Percentiles rank a stretch among this genome's conserved stretches.
phyloP scores from a whole-genome alignment of 2,329 filamentous ascomycete species.

The Colletotrichum viniferum region DNA sequence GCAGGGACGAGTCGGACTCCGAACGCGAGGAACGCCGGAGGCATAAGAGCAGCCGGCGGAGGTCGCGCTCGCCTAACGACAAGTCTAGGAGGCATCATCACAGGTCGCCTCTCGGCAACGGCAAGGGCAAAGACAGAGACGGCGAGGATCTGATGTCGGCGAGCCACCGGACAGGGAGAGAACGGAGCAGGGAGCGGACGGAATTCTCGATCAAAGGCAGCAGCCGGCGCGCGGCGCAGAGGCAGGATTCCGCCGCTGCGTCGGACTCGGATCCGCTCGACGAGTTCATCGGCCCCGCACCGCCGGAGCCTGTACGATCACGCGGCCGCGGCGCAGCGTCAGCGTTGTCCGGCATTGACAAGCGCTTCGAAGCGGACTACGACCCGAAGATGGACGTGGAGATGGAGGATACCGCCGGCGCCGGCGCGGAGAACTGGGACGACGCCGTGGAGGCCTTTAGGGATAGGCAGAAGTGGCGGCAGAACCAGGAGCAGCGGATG shows the following conservation, averaged over 20 bases:
- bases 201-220: not conserved
- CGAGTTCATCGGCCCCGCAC: slow-evolving; percentile 77
- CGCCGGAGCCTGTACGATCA: slow-evolving; percentile 54
- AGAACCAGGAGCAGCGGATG: slow-evolving; percentile 76
- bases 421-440: slow-evolving; percentile 71
- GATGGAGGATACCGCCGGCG: slow-evolving; percentile 49
- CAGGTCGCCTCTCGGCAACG: slow-evolving; percentile 25
- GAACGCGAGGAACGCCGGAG: slow-evolving; percentile 17
- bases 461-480: slow-evolving; percentile 79
- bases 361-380: slow-evolving; percentile 74
- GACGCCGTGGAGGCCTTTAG: slow-evolving; percentile 77
- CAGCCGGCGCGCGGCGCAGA: not conserved
- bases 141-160: not conserved
- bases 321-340: slow-evolving; percentile 74
- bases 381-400: slow-evolving; percentile 62
- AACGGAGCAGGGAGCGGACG: not conserved
- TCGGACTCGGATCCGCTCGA: slow-evolving; percentile 76
- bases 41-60: slow-evolving; percentile 20
- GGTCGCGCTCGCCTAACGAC: slow-evolving; percentile 36
- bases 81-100: slow-evolving; percentile 34
- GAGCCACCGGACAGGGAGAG: not conserved
- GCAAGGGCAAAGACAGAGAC: slow-evolving; percentile 8
- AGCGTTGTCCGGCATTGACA: slow-evolving; percentile 73
- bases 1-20: not conserved
- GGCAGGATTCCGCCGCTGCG: slow-evolving; percentile 26